Evolutionary conservation across 2,329 filamentous ascomycete genomes (phyloP), one percentile per base, ranked within the genome.

Genomic region (Chrysoporthe cubensis): DNA sequence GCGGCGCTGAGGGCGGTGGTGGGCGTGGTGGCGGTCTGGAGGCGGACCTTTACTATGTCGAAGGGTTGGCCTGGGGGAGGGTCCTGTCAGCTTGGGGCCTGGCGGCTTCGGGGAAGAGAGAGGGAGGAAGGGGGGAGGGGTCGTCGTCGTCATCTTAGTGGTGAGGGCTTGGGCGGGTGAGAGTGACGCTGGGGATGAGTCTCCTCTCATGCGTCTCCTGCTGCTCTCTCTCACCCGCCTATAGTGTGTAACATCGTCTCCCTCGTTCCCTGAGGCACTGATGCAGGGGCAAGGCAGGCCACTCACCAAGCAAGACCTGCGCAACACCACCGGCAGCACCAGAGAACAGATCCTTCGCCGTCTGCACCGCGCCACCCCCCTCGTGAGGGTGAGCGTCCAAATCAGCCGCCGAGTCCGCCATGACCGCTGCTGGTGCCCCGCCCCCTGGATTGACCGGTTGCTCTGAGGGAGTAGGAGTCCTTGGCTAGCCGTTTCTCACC

Each of bases 1-100:
- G 94, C 96, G 72, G 92, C 93, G 74, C 93, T 86, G 59, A 96
- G 80, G 64, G 96, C 96, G 72, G 88, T 90, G 64, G 87, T 85
- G 84, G 97, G 97, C 73, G 92, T 87, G 32, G 86, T 89, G 65
- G 91, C 91, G 18, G 96, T 99, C 80, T 99, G 96, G 61, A 99
- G 87, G 66, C 96, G 92, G 75, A 99, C 96, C 83, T 99, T 99
- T 83, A 99, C 91, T 72, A 97, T 98, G 84, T 97, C 95, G 78
- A 90, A 90, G 68, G 88, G 88, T 78, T 91, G 88, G 75, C 88
- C 88, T 90, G 75, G 21, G 54, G 21, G 7, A 18, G 58, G 52
- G 26, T 62, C 32, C 13, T 59, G 62, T 65, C 44, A 67, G 67
- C 14, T 54, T 60, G 34, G 40, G 13, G 3, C 18, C 21, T 4